Base-by-base conservation (phyloP, 2,329 filamentous ascomycete species). In the Falciphora oryzae region DNA sequence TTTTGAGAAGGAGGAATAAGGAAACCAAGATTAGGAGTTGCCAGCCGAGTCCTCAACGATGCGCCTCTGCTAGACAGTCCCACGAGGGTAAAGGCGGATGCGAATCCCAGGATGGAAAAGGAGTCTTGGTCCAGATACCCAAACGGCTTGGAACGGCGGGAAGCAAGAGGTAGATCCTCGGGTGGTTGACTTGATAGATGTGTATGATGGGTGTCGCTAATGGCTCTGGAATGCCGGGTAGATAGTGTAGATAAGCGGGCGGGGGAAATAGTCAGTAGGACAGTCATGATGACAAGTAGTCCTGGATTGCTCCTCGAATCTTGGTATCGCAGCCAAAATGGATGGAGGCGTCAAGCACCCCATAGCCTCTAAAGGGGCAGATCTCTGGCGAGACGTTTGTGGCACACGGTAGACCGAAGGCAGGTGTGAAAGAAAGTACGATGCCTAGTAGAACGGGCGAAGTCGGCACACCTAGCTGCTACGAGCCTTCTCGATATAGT, bases 401-500 rank as follows among this genome's bases (percentile, higher is more conserved):
- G 44, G 8, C 22, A 53, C 10, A 22, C 6, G 44, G 44, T 18
- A 18, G 4, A 18, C 38, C 16, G 38, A 18, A 44, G 38, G 38
- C 38, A 7, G 38, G 14, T 18, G 38, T 18, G 38, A 44, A 44
- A n/a, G 44, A 22, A n/a, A 10, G 44, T 53, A 11, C 18, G 22
- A 8, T 25, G 44, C 10, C 18, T 53, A 53, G n/a, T 22, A n/a
- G 62, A 57, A 13, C 61, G 18, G 31, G 59, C 50, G 62, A 38
- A 59, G 57, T 29, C 44, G 44, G 44, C 44, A 27, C 32, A 28
- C 59, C 69, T 75, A 83, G 65, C 76, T 78, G 66, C 74, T 79
- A 69, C 77, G 79, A 16, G 88, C 87, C 74, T 87, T 89, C 68
- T 92, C 89, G 64, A 89, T 81, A 71, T 93, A 93, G 64, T 90